Conservation (phyloP, 352 stramenopile genomes). For the Elongisporangium prolatum region DNA sequence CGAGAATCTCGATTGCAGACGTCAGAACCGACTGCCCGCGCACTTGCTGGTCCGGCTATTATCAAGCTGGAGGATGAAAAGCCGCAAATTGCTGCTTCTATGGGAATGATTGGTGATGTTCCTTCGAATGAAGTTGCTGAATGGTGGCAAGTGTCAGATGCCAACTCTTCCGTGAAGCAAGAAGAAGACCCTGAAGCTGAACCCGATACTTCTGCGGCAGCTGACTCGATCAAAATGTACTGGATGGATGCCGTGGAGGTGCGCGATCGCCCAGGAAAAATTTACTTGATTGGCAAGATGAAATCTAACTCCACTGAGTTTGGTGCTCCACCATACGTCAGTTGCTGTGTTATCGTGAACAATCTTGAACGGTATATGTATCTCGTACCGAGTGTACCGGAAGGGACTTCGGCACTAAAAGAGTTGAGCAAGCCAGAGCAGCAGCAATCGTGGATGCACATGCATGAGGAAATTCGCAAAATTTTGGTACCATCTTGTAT, state of each 20-base stretch:
- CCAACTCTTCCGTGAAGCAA: slow-evolving; percentile 14
- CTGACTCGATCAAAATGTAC: slow-evolving; percentile 92
- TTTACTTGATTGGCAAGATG: slow-evolving; percentile 98
- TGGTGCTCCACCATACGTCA: slow-evolving; percentile 77
- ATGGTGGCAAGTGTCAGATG: slow-evolving; percentile 67
- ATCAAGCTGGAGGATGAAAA: slow-evolving; percentile 21
- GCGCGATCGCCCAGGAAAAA: slow-evolving; percentile 88
- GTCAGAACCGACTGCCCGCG: slow-evolving; percentile 49
- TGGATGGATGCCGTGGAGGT: slow-evolving; percentile 97
- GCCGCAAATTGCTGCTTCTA: background rate
- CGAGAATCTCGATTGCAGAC: slow-evolving; percentile 54
- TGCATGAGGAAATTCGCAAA: slow-evolving; percentile 89
- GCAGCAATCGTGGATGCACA: slow-evolving; percentile 78
- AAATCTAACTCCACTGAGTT: slow-evolving; percentile 30
- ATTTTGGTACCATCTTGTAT: slow-evolving; percentile 88
- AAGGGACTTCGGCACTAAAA: slow-evolving; percentile 22
- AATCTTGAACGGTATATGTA: slow-evolving; percentile 96
- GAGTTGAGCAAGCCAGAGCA: slow-evolving; percentile 92
- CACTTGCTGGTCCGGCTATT: slow-evolving; percentile 27
- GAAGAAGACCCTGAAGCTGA: slow-evolving; percentile 24
- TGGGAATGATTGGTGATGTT: slow-evolving; percentile 30
- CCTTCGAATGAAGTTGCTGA: slow-evolving; percentile 85
- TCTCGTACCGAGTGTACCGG: slow-evolving; percentile 63
- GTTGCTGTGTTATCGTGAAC: slow-evolving; percentile 95
- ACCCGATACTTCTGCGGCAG: slow-evolving; percentile 22